Evolutionary conservation across 495 filamentous ascomycete species (phyloP).

Genomic region (Haplographium delicatum): DNA sequence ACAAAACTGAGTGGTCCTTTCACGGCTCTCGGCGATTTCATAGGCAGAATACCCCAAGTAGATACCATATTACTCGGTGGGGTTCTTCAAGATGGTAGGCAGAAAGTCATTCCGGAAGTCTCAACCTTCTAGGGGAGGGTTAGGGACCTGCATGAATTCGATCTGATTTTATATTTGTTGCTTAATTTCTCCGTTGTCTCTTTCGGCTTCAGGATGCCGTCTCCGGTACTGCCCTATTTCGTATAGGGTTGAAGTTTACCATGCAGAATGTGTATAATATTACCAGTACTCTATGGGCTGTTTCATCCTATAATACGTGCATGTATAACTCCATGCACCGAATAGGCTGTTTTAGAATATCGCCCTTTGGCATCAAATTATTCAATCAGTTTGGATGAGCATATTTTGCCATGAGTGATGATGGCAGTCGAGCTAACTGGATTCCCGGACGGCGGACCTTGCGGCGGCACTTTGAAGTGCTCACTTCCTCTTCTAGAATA

Average conservation of each 20-base stretch:
- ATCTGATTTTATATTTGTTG: not conserved
- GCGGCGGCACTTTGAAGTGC: slow-evolving; percentile 5
- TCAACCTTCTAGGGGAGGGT: not conserved
- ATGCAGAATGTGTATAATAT: not conserved
- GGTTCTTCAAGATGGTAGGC: not conserved
- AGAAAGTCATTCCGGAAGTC: not conserved
- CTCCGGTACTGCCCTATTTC: not conserved
- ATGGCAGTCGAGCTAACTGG: slow-evolving; percentile 1
- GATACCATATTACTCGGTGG: not conserved
- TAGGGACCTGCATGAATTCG: not conserved
- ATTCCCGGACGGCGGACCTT: slow-evolving; percentile 2
- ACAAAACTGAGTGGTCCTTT: not conserved
- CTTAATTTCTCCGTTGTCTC: not conserved
- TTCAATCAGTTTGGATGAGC: not conserved
- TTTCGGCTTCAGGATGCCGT: not conserved
- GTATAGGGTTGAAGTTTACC: not conserved
- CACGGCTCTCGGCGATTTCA: not conserved
- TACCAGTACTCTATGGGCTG: not conserved
- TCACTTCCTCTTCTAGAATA: slow-evolving; percentile 5
- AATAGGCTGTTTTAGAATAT: slow-evolving; percentile 6
- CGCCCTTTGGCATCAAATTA: not conserved
- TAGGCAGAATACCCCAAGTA: slow-evolving; percentile 4
- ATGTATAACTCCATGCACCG: not conserved
- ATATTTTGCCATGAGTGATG: slow-evolving; percentile 3
- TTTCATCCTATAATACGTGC: not conserved